Evolutionary conservation across 2,329 filamentous ascomycete species (phyloP).

Genomic region (Leptographium lundbergii): DNA sequence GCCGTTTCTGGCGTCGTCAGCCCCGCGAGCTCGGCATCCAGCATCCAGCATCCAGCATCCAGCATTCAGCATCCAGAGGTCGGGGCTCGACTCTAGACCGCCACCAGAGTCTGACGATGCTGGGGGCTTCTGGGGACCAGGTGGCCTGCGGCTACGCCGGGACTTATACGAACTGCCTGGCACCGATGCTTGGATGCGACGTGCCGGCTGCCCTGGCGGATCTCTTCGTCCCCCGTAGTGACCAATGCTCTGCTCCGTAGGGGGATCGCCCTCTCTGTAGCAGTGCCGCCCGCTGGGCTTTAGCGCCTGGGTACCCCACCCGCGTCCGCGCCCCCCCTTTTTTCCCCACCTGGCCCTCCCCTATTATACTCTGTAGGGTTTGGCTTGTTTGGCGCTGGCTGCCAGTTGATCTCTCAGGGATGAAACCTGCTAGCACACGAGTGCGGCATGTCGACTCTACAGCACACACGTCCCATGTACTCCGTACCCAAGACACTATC

Average conservation of each 20-base stretch:
- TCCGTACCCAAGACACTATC: neutral
- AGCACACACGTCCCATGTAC: neutral
- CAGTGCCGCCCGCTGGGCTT: neutral
- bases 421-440: conserved; percentile 4
- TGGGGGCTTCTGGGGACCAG: neutral
- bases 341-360: neutral
- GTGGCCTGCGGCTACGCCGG: neutral
- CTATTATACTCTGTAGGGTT: neutral
- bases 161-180: neutral
- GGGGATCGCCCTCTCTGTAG: neutral
- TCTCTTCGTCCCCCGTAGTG: neutral
- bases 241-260: neutral
- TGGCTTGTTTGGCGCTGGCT: neutral
- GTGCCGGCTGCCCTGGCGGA: neutral
- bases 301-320: conserved; percentile 1
- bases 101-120: neutral
- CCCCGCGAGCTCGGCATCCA: too few species aligned
- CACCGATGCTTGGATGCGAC: neutral
- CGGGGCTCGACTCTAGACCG: too few species aligned
- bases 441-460: neutral
- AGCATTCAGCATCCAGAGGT: too few species aligned
- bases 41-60: too few species aligned
- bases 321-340: neutral
- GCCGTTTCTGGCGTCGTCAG: too few species aligned
- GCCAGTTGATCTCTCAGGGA: conserved; percentile 1